Evolutionary conservation across 1,284 basidiomycete species (phyloP), one percentile per base, ranked within the genome.

Genomic region (Pisolithus thermaeus): DNA sequence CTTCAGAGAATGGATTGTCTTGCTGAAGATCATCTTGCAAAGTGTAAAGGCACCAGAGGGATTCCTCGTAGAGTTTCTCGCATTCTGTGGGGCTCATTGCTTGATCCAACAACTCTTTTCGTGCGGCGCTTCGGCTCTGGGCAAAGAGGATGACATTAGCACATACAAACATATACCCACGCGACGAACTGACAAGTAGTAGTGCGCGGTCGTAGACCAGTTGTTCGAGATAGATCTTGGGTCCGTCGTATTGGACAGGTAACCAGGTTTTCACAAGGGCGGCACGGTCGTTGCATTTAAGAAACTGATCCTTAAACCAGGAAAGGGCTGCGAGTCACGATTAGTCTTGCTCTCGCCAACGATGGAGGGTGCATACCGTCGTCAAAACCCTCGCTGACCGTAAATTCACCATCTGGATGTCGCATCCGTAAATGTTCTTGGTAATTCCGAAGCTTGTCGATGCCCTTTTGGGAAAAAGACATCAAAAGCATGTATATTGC

Each of bases 401-500:
- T 73, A 56, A 81, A 82, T 57, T 84, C 78, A 2, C 79, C 86
- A 50, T 87, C 84, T 1, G 85, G 83, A 66, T 85, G 76, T n/a
- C 80, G 75, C 83, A 87, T 88, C 61, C 78, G 80, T 72, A 87
- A 73, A 62, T 89, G 83, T 61, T 88, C 85, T 61, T 87, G 79
- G 61, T 84, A 80, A 53, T 82, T 76, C 52, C 82, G 73, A 54
- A 90, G 72, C 61, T 78, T 80, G 59, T 92, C 83, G 53, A 96
- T 92, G 9, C 93, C 96, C 66, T 87, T 89, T 70, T 95, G 90
- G 52, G 94, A 83, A 68, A 98, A 97, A 0, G 86, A 82, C 78
- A 98, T 87, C 40, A 96, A 79, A 57, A 94, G 88, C 75, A 97
- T 87, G 72, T 97, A 98, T 49, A 99, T 78, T 39, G 94, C 87